phyloP scores from a whole-genome alignment of 192 early-diverging fungal genomes.

The Coemansia sp. region DNA sequence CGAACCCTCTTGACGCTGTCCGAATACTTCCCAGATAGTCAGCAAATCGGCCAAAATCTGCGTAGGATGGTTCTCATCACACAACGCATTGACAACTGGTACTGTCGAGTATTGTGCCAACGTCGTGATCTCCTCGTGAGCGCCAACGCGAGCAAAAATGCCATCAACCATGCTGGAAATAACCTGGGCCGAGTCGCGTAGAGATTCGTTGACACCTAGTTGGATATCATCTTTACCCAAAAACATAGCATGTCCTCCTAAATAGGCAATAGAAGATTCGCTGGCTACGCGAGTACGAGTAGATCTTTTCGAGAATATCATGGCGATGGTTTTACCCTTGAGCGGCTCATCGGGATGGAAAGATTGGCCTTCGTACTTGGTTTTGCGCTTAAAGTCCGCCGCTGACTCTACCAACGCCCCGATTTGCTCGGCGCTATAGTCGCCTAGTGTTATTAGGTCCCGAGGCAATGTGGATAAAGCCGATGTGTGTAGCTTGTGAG shows the following conservation, averaged over 20 bases:
- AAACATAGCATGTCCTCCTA: slow-evolving; percentile 97
- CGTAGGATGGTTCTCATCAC: slow-evolving; percentile 94
- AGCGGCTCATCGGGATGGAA: slow-evolving; percentile 63
- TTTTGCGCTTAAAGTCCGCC: slow-evolving; percentile 77
- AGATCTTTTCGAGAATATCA: slow-evolving; percentile 95
- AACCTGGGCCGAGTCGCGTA: slow-evolving; percentile 88
- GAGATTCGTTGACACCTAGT: slow-evolving; percentile 92
- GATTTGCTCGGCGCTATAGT: slow-evolving; percentile 81
- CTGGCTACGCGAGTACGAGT: slow-evolving; percentile 96
- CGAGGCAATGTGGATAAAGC: slow-evolving; percentile 41
- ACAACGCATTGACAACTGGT: slow-evolving; percentile 96
- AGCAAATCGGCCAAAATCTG: slow-evolving; percentile 96
- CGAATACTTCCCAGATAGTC: slow-evolving; percentile 85
- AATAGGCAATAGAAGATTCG: slow-evolving; percentile 88
- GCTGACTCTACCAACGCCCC: slow-evolving; percentile 77
- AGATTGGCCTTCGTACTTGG: slow-evolving; percentile 62
- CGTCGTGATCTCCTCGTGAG: slow-evolving; percentile 86
- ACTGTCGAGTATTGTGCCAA: slow-evolving; percentile 87
- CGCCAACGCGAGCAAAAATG: slow-evolving; percentile 92
- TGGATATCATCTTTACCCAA: slow-evolving; percentile 96
- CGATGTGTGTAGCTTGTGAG: slow-evolving; percentile 14
- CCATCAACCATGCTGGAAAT: slow-evolving; percentile 96
- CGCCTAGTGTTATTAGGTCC: slow-evolving; percentile 66
- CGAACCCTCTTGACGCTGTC: slow-evolving; percentile 23
- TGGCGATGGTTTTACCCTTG: slow-evolving; percentile 83